Evolutionary conservation across 352 stramenopile species (phyloP).

Genomic region (Phytopythium boreale): DNA sequence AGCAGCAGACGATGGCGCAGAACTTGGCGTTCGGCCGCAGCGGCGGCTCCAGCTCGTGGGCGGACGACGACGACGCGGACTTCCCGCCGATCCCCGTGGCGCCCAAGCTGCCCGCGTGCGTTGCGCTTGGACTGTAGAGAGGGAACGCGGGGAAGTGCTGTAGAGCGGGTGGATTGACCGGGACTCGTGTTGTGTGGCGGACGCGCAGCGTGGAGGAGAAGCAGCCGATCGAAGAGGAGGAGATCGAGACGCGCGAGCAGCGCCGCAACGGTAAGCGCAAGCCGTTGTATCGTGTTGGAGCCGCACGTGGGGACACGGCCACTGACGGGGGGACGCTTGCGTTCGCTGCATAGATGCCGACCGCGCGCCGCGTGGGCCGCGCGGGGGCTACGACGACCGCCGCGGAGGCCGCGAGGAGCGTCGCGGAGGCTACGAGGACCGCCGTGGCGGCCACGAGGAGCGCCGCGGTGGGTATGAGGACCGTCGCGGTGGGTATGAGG

Average conservation of each 20-base stretch:
- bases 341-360: conserved; percentile 2
- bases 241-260: conserved; percentile 28
- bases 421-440: conserved; percentile 25
- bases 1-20: conserved; percentile 42
- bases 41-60: conserved; percentile 65
- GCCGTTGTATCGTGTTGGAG: no score
- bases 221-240: conserved; percentile 38
- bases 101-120: conserved; percentile 48
- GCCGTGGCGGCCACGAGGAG: conserved; percentile 24
- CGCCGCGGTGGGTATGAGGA: conserved; percentile 16
- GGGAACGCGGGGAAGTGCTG: no score
- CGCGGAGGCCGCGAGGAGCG: conserved; percentile 12
- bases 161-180: not conserved
- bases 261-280: conserved; percentile 18
- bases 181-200: not conserved
- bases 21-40: conserved; percentile 48
- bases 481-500: conserved; percentile 28
- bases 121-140: conserved; percentile 1
- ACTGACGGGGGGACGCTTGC: not conserved
- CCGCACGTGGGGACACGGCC: not conserved
- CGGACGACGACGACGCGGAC: conserved; percentile 76
- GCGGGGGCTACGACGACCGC: conserved; percentile 13
- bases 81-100: conserved; percentile 37
- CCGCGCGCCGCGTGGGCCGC: conserved; percentile 6
- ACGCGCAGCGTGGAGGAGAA: conserved; percentile 27